Percentiles rank a stretch among this genome's conserved stretches.
These are phyloP conservation scores for Coemansia sp. DNA, from an alignment of 371 early-diverging fungal genomes.

Conservation along the genomic window DNA sequence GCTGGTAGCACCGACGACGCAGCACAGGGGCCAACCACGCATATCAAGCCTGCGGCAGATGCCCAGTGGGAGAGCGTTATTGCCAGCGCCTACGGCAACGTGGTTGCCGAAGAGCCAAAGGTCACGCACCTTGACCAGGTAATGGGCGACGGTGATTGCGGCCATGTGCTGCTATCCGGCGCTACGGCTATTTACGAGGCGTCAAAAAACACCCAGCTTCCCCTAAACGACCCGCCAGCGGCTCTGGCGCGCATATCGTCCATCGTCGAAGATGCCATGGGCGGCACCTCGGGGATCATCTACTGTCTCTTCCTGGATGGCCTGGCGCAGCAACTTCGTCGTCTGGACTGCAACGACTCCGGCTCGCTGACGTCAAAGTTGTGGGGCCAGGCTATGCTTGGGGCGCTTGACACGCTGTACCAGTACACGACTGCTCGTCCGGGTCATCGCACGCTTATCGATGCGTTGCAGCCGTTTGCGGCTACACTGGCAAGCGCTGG, in stretches of 20 bases:
- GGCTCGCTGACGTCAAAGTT: slow-evolving; percentile 23
- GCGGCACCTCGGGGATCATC: slow-evolving; percentile 77
- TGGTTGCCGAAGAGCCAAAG: slow-evolving; percentile 66
- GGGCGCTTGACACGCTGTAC: slow-evolving; percentile 62
- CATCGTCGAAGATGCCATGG: slow-evolving; percentile 69
- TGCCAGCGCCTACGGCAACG: slow-evolving; percentile 54
- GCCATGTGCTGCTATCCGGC: slow-evolving; percentile 67
- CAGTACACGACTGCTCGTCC: slow-evolving; percentile 69
- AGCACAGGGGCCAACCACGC: slow-evolving; percentile 30
- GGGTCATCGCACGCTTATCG: slow-evolving; percentile 81
- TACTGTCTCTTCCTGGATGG: slow-evolving; percentile 76
- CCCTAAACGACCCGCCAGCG: slow-evolving; percentile 51
- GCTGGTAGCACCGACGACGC: slow-evolving; percentile 49
- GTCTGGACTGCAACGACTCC: slow-evolving; percentile 13
- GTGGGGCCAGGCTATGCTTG: slow-evolving; percentile 54
- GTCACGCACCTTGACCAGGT: slow-evolving; percentile 70
- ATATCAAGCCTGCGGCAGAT: slow-evolving; percentile 43
- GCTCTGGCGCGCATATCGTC: slow-evolving; percentile 59
- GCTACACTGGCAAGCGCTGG: slow-evolving; percentile 50
- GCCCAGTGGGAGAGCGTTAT: slow-evolving; percentile 55
- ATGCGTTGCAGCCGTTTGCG: slow-evolving; percentile 71
- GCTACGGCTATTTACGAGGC: slow-evolving; percentile 58
- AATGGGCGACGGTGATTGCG: slow-evolving; percentile 85
- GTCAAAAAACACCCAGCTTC: slow-evolving; percentile 43
- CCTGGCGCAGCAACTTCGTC: slow-evolving; percentile 58